Conservation (phyloP, 2,329 filamentous ascomycete genomes). For the Stemphylium lycopersici region DNA sequence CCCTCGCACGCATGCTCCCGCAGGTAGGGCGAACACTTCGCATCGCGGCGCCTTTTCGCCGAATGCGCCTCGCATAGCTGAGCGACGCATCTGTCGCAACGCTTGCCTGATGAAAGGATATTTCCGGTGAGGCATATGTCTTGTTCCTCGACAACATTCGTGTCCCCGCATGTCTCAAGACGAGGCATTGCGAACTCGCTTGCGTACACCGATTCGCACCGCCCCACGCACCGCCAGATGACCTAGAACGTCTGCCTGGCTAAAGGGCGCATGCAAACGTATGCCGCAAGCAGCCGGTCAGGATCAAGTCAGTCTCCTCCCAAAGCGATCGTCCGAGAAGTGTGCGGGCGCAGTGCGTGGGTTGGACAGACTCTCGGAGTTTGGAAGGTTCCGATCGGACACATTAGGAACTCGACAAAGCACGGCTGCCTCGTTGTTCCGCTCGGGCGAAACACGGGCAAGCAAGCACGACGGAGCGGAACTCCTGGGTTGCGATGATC, state of each 20-base stretch:
- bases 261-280: slow-evolving; percentile 6
- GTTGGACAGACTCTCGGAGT: slow-evolving; percentile 7
- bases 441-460: slow-evolving; percentile 33
- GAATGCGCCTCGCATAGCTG: slow-evolving; percentile 12
- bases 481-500: slow-evolving; percentile 13
- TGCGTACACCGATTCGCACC: slow-evolving; percentile 5
- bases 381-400: slow-evolving; percentile 13
- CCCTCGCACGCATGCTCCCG: slow-evolving; percentile 6
- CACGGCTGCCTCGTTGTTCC: slow-evolving; percentile 17
- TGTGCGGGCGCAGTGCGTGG: background rate
- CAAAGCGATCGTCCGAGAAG: slow-evolving; percentile 4
- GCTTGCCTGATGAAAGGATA: slow-evolving; percentile 17
- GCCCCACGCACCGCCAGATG: slow-evolving; percentile 10
- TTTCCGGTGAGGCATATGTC: slow-evolving; percentile 20
- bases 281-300: slow-evolving; percentile 10
- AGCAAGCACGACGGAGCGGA: slow-evolving; percentile 13
- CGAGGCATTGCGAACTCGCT: slow-evolving; percentile 8
- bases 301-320: slow-evolving; percentile 5
- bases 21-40: slow-evolving; percentile 3
- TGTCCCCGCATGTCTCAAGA: slow-evolving; percentile 11
- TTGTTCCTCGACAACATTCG: background rate
- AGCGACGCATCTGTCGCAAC: slow-evolving; percentile 22
- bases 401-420: slow-evolving; percentile 3
- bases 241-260: slow-evolving; percentile 16
- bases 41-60: slow-evolving; percentile 5